A percentile compares a stretch with the other conserved stretches of the same genome.
These are phyloP conservation scores for Pulveroboletus sp. DNA, from an alignment of 768 basidiomycete genomes.

Conservation along the genomic window DNA sequence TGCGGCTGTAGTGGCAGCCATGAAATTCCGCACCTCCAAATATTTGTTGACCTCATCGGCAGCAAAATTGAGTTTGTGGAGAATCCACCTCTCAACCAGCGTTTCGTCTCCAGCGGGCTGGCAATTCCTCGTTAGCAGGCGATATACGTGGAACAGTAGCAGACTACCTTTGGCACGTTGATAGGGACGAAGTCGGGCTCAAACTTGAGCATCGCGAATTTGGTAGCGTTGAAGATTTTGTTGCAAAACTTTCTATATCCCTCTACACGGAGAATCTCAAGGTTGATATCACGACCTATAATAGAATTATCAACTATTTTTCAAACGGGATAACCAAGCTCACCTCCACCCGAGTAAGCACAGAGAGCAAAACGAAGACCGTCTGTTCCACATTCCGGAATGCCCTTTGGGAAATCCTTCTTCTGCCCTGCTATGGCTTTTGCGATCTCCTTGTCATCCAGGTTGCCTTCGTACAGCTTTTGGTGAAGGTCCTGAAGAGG, in stretches of 20 bases:
- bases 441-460: constrained; percentile 88
- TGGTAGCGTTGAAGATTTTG: constrained; percentile 98
- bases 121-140: constrained; percentile 7
- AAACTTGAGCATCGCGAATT: constrained; percentile 98
- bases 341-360: constrained; percentile 90
- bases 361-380: constrained; percentile 94
- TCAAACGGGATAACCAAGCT: constrained; percentile 5
- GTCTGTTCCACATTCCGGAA: constrained; percentile 98
- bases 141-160: not conserved
- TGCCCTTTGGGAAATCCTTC: constrained; percentile 98
- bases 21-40: constrained; percentile 84
- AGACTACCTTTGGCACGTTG: constrained; percentile 59
- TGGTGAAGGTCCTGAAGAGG: constrained; percentile 76
- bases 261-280: constrained; percentile 94
- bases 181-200: constrained; percentile 81
- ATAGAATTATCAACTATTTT: not conserved
- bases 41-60: constrained; percentile 71
- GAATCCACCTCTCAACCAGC: constrained; percentile 91
- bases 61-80: constrained; percentile 89
- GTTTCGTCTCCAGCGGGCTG: constrained; percentile 89
- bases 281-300: constrained; percentile 91
- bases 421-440: constrained; percentile 96
- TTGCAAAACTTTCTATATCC: constrained; percentile 99
- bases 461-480: constrained; percentile 86
- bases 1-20: constrained; percentile 79